Evolutionary conservation across 352 stramenopile genomes (phyloP).

Genomic region (Pythium grandisporangium): DNA sequence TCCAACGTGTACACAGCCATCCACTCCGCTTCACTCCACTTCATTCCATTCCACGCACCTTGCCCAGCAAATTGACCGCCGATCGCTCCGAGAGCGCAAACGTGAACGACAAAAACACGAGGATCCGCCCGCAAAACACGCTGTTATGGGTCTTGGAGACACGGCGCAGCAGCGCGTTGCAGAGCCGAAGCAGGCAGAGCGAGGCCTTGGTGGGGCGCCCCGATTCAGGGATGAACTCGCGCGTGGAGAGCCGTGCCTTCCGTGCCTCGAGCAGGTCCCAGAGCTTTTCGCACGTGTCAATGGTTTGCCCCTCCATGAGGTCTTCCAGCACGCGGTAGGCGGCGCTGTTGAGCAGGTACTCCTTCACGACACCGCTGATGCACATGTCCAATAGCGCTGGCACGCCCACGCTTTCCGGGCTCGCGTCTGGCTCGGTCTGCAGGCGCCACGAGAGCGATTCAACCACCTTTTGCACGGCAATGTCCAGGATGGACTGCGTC

Average conservation of each 20-base stretch:
- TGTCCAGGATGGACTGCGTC: constrained; percentile 54
- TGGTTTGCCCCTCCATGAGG: constrained; percentile 82
- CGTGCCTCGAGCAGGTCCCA: constrained; percentile 76
- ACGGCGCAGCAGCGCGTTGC: constrained; percentile 74
- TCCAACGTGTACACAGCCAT: too few relatives aligned
- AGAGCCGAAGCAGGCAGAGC: constrained; percentile 72
- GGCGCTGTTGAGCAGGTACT: constrained; percentile 55
- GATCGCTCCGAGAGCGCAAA: constrained; percentile 81
- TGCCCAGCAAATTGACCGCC: constrained; percentile 73
- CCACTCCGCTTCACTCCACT: too few relatives aligned
- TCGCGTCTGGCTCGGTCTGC: constrained; percentile 45
- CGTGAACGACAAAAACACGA: constrained; percentile 82
- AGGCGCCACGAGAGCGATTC: constrained; percentile 71
- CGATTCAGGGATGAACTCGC: constrained; percentile 51
- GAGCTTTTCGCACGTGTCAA: constrained; percentile 78
- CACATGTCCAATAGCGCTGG: constrained; percentile 71
- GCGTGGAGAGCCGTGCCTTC: constrained; percentile 63
- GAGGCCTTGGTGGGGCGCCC: constrained; percentile 72
- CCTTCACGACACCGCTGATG: constrained; percentile 60
- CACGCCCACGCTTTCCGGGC: constrained; percentile 44
- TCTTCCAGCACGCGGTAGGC: constrained; percentile 84
- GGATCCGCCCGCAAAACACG: constrained; percentile 84
- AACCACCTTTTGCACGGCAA: constrained; percentile 78
- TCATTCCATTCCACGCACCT: constrained; percentile 30
- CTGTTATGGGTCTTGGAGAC: constrained; percentile 86